phyloP scores from a whole-genome alignment of 2,329 filamentous ascomycete species.

The Penicillium fuscoglaucum region DNA sequence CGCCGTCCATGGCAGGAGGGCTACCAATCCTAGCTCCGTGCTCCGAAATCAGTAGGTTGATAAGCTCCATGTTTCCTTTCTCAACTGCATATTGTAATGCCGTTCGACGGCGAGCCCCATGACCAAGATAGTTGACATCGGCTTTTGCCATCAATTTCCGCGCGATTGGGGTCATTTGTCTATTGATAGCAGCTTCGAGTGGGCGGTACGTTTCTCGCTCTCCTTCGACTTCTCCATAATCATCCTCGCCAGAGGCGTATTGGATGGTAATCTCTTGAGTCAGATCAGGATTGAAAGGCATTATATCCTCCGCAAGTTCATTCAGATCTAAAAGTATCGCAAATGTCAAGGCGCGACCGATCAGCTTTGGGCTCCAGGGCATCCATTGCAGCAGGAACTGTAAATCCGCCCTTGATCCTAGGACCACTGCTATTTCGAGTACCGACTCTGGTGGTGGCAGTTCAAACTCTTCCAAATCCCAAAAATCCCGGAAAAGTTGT shows the following conservation, averaged over 20 bases:
- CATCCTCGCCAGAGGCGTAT: no score
- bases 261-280: background rate
- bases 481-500: background rate
- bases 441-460: slow-evolving; percentile 1
- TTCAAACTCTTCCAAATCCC: background rate
- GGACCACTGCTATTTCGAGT: slow-evolving; percentile 1
- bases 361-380: background rate
- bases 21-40: slow-evolving; percentile 20
- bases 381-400: background rate
- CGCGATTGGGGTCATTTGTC: background rate
- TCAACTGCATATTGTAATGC: slow-evolving; percentile 21
- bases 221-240: background rate
- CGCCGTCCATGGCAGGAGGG: slow-evolving; percentile 4
- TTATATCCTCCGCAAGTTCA: background rate
- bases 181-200: slow-evolving; percentile 4
- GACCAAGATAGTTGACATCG: slow-evolving; percentile 9
- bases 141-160: background rate
- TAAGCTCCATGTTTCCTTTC: slow-evolving; percentile 17
- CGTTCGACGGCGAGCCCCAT: background rate
- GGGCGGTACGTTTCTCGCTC: slow-evolving; percentile 4
- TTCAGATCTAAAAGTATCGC: background rate
- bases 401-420: background rate
- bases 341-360: background rate
- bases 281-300: background rate
- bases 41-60: slow-evolving; percentile 13